Percentiles rank a stretch among this genome's conserved stretches.
phyloP scores from a whole-genome alignment of 768 basidiomycete species.

The Podaxis sp. region DNA sequence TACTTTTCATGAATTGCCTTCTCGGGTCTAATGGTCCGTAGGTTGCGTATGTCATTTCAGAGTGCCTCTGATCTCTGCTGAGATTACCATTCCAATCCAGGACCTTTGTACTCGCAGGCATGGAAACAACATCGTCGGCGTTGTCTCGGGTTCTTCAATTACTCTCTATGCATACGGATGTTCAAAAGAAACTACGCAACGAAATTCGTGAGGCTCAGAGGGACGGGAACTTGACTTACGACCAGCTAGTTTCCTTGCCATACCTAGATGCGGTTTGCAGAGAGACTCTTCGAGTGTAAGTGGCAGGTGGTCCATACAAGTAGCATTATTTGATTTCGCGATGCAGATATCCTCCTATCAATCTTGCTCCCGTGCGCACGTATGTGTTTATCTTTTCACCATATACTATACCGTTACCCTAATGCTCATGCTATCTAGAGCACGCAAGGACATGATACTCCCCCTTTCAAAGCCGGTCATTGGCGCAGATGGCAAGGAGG shows the following conservation, averaged over 20 bases:
- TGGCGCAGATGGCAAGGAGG: not conserved
- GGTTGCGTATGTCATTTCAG: no score
- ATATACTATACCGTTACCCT: no score
- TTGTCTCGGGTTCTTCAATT: slow-evolving; percentile 16
- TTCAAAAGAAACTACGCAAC: slow-evolving; percentile 18
- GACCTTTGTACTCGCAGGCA: slow-evolving; percentile 21
- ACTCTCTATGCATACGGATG: slow-evolving; percentile 15
- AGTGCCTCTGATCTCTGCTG: not conserved
- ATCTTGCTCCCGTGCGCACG: no score
- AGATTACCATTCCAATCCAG: slow-evolving; percentile 7
- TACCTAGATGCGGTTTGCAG: slow-evolving; percentile 36
- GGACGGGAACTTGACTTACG: slow-evolving; percentile 26
- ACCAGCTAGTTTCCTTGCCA: slow-evolving; percentile 29
- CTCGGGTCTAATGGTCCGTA: not conserved
- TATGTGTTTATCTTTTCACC: no score
- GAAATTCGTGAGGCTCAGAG: slow-evolving; percentile 21
- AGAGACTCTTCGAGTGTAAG: slow-evolving; percentile 34
- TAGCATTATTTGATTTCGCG: no score
- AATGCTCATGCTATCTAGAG: slow-evolving; percentile 4
- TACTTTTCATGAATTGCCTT: not conserved
- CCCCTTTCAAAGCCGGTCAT: slow-evolving; percentile 9
- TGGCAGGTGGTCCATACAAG: not conserved
- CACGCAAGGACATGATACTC: slow-evolving; percentile 19
- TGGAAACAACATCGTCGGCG: slow-evolving; percentile 21
- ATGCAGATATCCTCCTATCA: no score